Evolutionary conservation across 208 protist genomes (phyloP).

Genomic region (Lotmaria passim): DNA sequence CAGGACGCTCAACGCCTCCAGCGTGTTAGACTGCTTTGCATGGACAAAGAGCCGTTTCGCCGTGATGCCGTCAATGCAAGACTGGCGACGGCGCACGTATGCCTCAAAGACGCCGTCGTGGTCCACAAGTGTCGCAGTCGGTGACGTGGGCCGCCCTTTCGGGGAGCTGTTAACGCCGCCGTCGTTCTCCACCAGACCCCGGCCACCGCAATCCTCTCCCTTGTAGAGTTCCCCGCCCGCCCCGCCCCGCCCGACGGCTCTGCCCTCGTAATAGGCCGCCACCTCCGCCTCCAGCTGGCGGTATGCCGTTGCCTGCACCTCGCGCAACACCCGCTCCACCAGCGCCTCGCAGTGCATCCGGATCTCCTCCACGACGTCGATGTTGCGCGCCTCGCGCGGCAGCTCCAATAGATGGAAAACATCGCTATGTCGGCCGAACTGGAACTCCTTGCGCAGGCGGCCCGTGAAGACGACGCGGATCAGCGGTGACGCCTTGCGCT

Average conservation of each 20-base stretch:
- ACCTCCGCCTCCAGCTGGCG: slow-evolving; percentile 30
- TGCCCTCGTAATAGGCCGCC: slow-evolving; percentile 23
- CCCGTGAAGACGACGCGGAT: slow-evolving; percentile 80
- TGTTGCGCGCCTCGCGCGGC: slow-evolving; percentile 47
- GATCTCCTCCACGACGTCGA: slow-evolving; percentile 64
- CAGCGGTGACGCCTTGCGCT: slow-evolving; percentile 67
- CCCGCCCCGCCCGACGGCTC: neutral
- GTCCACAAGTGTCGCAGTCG: neutral
- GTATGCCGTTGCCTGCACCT: slow-evolving; percentile 38
- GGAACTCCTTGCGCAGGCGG: slow-evolving; percentile 52
- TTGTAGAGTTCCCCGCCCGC: neutral
- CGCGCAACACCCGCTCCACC: slow-evolving; percentile 54
- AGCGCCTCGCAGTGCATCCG: slow-evolving; percentile 75
- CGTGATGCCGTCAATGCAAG: slow-evolving; percentile 38
- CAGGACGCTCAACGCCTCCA: slow-evolving; percentile 75
- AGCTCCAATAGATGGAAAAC: slow-evolving; percentile 79
- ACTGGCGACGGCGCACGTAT: slow-evolving; percentile 22
- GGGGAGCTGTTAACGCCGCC: slow-evolving; percentile 1
- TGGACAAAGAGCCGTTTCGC: slow-evolving; percentile 66
- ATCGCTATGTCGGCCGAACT: slow-evolving; percentile 54
- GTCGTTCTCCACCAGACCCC: slow-evolving; percentile 1
- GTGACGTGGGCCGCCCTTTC: neutral
- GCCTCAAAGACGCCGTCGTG: slow-evolving; percentile 5
- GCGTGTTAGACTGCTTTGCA: slow-evolving; percentile 73
- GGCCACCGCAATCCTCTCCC: neutral